Percentiles rank a stretch among this genome's conserved stretches.
Conservation (phyloP, 148 eudicot genomes). For the Agrostemma githago region DNA sequence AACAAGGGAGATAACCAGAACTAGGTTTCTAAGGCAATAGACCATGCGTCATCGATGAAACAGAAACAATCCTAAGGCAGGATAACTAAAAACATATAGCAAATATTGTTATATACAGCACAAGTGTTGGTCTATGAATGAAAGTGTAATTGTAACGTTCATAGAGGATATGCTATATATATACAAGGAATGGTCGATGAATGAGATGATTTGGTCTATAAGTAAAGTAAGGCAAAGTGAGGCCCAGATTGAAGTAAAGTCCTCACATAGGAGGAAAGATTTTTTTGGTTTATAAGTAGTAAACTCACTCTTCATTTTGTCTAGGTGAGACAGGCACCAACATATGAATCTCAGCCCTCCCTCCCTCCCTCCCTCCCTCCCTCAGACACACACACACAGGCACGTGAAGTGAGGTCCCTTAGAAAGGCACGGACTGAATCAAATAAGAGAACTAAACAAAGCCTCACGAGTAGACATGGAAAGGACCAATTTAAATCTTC, state of each 20-base stretch:
- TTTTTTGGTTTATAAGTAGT: background rate
- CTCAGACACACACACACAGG: background rate
- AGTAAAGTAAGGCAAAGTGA: too few species aligned
- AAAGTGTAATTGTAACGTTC: background rate
- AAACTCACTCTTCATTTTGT: background rate
- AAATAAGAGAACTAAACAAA: too few species aligned
- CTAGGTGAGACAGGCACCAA: background rate
- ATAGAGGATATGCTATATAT: too few species aligned
- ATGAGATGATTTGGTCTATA: too few species aligned
- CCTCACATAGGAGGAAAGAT: too few species aligned
- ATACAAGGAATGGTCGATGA: too few species aligned
- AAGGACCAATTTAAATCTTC: background rate
- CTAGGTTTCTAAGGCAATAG: background rate
- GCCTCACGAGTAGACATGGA: background rate
- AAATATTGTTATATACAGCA: background rate
- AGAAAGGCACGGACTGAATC: background rate
- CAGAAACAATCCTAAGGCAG: background rate
- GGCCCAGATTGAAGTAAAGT: too few species aligned
- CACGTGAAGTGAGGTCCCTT: background rate
- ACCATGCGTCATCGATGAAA: background rate
- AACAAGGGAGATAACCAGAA: background rate
- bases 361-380: too few species aligned
- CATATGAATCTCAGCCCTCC: background rate
- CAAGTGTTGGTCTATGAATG: background rate
- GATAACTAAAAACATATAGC: background rate